Conservation (phyloP, 2,329 filamentous ascomycete species). For the Rutstroemia sp. region DNA sequence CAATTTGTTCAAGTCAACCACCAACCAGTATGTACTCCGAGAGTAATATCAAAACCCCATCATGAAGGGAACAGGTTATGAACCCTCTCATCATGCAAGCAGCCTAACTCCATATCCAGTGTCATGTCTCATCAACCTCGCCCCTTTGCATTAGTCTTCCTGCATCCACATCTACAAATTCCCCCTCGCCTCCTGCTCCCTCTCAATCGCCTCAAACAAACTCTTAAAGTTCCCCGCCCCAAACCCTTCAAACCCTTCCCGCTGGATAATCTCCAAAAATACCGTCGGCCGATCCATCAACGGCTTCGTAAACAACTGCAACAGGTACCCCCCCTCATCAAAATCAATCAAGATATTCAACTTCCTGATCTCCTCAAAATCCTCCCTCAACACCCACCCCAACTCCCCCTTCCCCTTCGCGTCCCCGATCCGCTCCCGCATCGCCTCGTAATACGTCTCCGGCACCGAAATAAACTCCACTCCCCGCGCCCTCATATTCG, state of each 20-base stretch:
- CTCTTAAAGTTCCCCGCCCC: constrained; percentile 95
- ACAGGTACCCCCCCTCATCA: constrained; percentile 81
- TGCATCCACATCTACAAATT: constrained; percentile 54
- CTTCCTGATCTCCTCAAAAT: constrained; percentile 67
- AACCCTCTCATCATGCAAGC: too few species aligned
- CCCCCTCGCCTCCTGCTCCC: constrained; percentile 79
- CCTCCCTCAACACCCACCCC: constrained; percentile 63
- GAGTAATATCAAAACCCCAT: too few species aligned
- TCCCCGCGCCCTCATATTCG: constrained; percentile 73
- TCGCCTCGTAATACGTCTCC: constrained; percentile 73
- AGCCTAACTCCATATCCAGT: not conserved
- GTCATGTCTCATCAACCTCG: not conserved
- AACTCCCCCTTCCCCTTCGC: constrained; percentile 36
- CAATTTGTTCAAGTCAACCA: too few species aligned
- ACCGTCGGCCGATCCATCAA: constrained; percentile 92
- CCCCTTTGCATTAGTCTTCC: not conserved
- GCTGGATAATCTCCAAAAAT: constrained; percentile 93
- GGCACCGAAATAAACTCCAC: constrained; percentile 92
- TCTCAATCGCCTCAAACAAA: constrained; percentile 89
- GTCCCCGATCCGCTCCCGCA: constrained; percentile 65
- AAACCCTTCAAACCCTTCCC: constrained; percentile 84
- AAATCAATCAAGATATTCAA: constrained; percentile 93
- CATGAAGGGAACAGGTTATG: too few species aligned
- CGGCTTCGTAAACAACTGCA: constrained; percentile 75
- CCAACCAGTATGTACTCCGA: too few species aligned